Conservation (phyloP, 352 stramenopile genomes). For the Aphanomyces euteiches region DNA sequence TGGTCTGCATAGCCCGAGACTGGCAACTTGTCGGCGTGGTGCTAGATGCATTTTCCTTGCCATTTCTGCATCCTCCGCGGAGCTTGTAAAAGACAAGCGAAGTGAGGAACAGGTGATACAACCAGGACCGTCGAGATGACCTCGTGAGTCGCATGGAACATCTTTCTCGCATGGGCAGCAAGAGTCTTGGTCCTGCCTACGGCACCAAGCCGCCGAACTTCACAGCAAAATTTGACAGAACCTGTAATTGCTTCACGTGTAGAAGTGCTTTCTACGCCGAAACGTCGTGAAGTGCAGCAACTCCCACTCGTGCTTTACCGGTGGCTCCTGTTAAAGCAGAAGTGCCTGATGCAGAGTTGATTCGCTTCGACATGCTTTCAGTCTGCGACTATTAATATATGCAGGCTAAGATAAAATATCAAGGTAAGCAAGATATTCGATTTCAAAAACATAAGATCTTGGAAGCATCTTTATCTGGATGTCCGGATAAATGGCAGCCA, state of each 20-base stretch:
- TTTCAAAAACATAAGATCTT: too few relatives aligned
- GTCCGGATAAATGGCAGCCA: too few relatives aligned
- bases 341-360: neutral
- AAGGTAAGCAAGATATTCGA: too few relatives aligned
- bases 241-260: neutral
- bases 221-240: neutral
- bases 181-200: slow-evolving; percentile 48
- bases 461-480: too few relatives aligned
- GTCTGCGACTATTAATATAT: too few relatives aligned
- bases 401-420: too few relatives aligned
- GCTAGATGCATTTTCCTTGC: slow-evolving; percentile 46
- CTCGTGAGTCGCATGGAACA: slow-evolving; percentile 69
- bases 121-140: slow-evolving; percentile 42
- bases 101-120: slow-evolving; percentile 1
- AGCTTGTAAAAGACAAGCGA: slow-evolving; percentile 69
- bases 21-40: slow-evolving; percentile 47
- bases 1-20: slow-evolving; percentile 38
- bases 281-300: neutral
- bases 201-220: neutral
- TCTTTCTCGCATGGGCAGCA: slow-evolving; percentile 56
- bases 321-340: neutral
- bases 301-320: neutral
- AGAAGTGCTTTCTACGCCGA: neutral
- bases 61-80: slow-evolving; percentile 43
- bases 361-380: neutral